phyloP scores from a whole-genome alignment of 768 basidiomycete genomes.

The Phylloporus sp. region DNA sequence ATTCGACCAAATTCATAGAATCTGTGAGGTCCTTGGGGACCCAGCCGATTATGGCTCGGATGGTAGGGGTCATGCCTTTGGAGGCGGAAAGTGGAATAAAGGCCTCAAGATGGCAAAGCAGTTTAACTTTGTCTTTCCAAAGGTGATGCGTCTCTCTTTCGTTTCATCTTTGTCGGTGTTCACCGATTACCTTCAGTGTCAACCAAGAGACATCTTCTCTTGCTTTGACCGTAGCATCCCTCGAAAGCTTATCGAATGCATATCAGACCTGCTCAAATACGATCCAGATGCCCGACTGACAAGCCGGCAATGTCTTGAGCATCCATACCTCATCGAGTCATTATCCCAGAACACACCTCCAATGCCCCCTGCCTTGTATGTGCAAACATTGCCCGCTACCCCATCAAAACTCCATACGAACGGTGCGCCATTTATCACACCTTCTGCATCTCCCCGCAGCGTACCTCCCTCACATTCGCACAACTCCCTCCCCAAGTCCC shows the following conservation, averaged over 20 bases:
- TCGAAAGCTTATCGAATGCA: constrained; percentile 81
- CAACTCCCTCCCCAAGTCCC: constrained; percentile 36
- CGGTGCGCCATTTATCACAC: constrained; percentile 35
- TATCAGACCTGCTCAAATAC: constrained; percentile 87
- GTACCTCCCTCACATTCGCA: constrained; percentile 50
- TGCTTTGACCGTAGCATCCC: constrained; percentile 81
- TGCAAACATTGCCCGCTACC: constrained; percentile 36
- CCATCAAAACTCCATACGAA: constrained; percentile 36
- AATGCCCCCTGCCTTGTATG: constrained; percentile 49
- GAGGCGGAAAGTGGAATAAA: constrained; percentile 84
- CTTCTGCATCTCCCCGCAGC: constrained; percentile 41
- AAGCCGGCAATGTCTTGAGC: constrained; percentile 80
- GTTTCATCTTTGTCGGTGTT: background rate
- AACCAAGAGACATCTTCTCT: constrained; percentile 61
- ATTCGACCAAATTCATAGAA: constrained; percentile 86
- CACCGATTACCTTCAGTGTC: constrained; percentile 40
- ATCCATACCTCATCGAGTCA: constrained; percentile 85
- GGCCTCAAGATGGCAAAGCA: constrained; percentile 85
- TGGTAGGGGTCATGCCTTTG: constrained; percentile 58
- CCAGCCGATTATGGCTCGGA: constrained; percentile 84
- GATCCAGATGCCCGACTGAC: constrained; percentile 87
- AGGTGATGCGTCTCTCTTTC: constrained; percentile 45
- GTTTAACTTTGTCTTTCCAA: constrained; percentile 85
- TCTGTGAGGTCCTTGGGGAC: constrained; percentile 92
- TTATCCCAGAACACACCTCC: constrained; percentile 62